Conservation (phyloP, 768 basidiomycete species). For the Dioszegia crocea region DNA sequence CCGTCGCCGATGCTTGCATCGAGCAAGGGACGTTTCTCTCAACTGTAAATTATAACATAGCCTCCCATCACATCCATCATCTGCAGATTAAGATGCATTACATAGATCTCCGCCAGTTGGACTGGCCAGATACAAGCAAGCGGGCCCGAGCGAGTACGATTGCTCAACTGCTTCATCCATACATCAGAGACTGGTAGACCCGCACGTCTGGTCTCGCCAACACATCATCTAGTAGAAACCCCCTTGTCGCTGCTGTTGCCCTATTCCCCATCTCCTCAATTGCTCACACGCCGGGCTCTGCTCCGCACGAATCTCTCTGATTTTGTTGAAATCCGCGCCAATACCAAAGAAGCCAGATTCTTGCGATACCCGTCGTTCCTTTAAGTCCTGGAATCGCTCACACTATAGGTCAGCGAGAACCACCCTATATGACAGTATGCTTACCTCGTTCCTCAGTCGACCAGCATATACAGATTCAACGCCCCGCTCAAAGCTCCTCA, state of each 20-base stretch:
- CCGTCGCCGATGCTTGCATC: too few species aligned
- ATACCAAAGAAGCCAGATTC: conserved; percentile 85
- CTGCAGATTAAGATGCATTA: too few species aligned
- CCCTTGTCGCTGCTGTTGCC: conserved; percentile 2
- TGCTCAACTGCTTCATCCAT: too few species aligned
- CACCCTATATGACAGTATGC: background rate
- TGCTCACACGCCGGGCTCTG: conserved; percentile 68
- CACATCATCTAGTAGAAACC: background rate
- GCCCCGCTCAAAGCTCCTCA: conserved; percentile 66
- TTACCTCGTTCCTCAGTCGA: conserved; percentile 58
- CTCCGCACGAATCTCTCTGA: conserved; percentile 67
- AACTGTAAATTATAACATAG: too few species aligned
- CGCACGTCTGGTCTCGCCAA: background rate
- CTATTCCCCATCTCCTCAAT: conserved; percentile 32
- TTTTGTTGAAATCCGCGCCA: conserved; percentile 88
- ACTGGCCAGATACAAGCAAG: too few species aligned
- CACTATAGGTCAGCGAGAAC: conserved; percentile 54
- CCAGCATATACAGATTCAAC: conserved; percentile 74
- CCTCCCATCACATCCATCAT: too few species aligned
- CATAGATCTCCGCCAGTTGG: too few species aligned
- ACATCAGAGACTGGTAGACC: too few species aligned
- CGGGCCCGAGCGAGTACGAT: too few species aligned
- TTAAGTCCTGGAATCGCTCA: conserved; percentile 63
- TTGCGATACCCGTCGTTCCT: conserved; percentile 66
- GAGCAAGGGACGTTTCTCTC: too few species aligned